Conservation (phyloP, 75 land plant species). For the Pinus taeda region DNA sequence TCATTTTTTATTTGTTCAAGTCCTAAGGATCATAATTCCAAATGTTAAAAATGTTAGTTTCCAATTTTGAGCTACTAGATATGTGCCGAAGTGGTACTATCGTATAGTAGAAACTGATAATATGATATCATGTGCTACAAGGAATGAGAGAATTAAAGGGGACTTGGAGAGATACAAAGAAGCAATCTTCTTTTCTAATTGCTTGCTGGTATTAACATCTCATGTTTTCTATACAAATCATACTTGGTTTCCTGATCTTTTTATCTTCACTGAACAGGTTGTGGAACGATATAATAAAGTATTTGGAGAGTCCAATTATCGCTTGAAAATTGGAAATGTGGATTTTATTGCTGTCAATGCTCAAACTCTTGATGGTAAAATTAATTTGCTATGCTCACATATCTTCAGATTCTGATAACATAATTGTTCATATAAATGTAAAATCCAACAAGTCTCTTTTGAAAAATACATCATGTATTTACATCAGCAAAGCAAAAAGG, state of each 20-base stretch:
- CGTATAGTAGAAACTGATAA: neutral
- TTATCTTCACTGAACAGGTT: conserved; percentile 26
- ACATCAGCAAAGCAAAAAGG: neutral
- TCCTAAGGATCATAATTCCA: neutral
- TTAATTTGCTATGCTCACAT: neutral
- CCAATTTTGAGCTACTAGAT: neutral
- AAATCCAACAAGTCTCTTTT: neutral
- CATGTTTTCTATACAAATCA: neutral
- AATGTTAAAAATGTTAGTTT: neutral
- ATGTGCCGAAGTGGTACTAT: neutral
- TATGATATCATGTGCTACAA: neutral
- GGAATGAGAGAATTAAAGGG: neutral
- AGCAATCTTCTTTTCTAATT: neutral
- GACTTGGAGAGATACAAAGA: neutral
- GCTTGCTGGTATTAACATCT: neutral
- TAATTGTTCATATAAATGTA: neutral
- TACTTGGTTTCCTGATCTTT: neutral
- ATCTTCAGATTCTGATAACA: neutral
- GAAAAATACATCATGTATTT: neutral
- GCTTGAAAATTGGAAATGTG: conserved; percentile 54
- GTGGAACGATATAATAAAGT: conserved; percentile 43
- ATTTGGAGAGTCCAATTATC: conserved; percentile 46
- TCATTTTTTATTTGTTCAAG: neutral
- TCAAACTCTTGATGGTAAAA: conserved; percentile 78
- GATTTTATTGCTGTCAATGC: conserved; percentile 80